Conservation (phyloP, 805 yeast species). For the Tetrapisispora phaffii region DNA sequence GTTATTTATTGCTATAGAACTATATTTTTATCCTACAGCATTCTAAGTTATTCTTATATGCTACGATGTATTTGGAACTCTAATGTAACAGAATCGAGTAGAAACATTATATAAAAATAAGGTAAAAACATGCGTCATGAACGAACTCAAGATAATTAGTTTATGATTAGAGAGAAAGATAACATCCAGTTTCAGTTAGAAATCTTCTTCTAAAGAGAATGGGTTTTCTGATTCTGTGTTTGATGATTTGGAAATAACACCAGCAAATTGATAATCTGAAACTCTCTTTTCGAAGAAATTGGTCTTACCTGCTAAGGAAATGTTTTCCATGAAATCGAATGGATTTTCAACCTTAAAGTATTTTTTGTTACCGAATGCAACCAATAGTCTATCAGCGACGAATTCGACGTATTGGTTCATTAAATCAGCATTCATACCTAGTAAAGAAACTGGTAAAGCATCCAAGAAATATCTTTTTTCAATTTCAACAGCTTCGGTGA, state of each 20-base stretch:
- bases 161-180: no score
- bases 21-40: neutral
- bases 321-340: conserved; percentile 98
- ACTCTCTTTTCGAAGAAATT: conserved; percentile 98
- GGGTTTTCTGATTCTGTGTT: conserved; percentile 42
- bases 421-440: conserved; percentile 88
- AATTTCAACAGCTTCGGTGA: conserved; percentile 89
- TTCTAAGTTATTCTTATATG: neutral
- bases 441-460: conserved; percentile 83
- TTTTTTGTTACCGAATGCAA: conserved; percentile 86
- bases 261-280: conserved; percentile 97
- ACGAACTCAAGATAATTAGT: neutral
- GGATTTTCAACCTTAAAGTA: conserved; percentile 83
- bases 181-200: conserved; percentile 43
- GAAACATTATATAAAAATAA: neutral
- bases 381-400: conserved; percentile 89
- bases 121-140: neutral
- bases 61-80: neutral
- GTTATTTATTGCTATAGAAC: neutral
- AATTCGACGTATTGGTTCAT: conserved; percentile 98
- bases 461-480: conserved; percentile 93
- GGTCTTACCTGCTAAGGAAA: conserved; percentile 96
- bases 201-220: conserved; percentile 88
- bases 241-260: conserved; percentile 80
- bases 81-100: neutral